Evolutionary conservation across 768 basidiomycete genomes (phyloP).

Genomic region (Boletellus sp.): DNA sequence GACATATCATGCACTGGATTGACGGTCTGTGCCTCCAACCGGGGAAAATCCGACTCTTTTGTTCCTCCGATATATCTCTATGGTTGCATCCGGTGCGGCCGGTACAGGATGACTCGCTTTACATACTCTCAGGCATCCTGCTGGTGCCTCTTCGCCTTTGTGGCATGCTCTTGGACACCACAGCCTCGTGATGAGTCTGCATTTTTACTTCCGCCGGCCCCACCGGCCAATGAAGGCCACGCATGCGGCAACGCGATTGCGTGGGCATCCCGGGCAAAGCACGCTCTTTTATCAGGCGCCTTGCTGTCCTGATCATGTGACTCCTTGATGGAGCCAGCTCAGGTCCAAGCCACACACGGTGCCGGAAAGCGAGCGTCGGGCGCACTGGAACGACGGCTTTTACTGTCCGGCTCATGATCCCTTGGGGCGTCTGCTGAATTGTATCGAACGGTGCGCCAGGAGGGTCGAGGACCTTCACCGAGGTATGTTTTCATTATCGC

Average conservation of each 20-base stretch:
- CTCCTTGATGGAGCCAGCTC: slow-evolving; percentile 5
- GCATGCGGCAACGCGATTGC: slow-evolving; percentile 5
- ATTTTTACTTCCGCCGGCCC: slow-evolving; percentile 7
- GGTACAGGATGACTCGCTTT: slow-evolving; percentile 2
- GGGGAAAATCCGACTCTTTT: neutral
- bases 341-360: neutral
- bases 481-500: neutral
- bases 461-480: slow-evolving; percentile 1
- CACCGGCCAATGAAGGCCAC: neutral
- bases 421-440: neutral
- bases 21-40: slow-evolving; percentile 2
- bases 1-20: slow-evolving; percentile 10
- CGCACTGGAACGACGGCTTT: neutral
- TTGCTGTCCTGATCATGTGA: neutral
- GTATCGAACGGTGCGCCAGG: neutral
- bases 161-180: slow-evolving; percentile 30
- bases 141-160: slow-evolving; percentile 24
- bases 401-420: neutral
- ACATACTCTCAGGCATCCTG: slow-evolving; percentile 15
- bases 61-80: neutral
- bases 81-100: neutral
- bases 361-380: neutral
- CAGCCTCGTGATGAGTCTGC: slow-evolving; percentile 18
- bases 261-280: neutral
- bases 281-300: neutral